phyloP scores from a whole-genome alignment of 176 grass and related monocot species.

The Chrysopogon serrulatus region DNA sequence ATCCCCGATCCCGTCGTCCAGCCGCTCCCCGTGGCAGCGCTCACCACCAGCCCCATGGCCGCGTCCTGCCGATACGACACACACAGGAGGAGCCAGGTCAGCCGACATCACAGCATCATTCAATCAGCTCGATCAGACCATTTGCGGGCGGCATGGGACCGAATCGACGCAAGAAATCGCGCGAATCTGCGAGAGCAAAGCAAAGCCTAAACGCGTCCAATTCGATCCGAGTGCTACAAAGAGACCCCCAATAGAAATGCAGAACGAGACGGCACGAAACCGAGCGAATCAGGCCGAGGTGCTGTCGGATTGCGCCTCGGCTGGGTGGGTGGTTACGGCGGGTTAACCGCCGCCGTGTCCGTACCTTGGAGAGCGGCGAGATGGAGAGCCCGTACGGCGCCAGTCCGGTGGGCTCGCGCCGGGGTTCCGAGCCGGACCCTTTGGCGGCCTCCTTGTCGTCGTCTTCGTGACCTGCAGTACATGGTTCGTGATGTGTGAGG shows the following conservation, averaged over 20 bases:
- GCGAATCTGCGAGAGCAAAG: background rate
- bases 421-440: background rate
- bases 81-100: background rate
- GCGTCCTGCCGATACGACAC: slow-evolving; percentile 49
- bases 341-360: background rate
- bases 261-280: background rate
- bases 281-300: background rate
- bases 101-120: background rate
- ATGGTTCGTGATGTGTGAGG: background rate
- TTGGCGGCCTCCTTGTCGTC: slow-evolving; percentile 12
- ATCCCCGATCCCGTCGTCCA: slow-evolving; percentile 98
- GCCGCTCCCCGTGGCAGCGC: slow-evolving; percentile 76
- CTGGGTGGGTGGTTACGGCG: background rate
- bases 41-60: slow-evolving; percentile 81
- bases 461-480: slow-evolving; percentile 36
- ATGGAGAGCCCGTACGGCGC: slow-evolving; percentile 42
- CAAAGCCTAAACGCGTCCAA: background rate
- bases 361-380: slow-evolving; percentile 81
- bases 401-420: slow-evolving; percentile 37
- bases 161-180: background rate
- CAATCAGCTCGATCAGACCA: background rate
- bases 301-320: background rate
- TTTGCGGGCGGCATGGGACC: background rate
- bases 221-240: background rate
- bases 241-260: background rate